phyloP scores from a whole-genome alignment of 176 grass and related monocot genomes.

The Avena insularis region DNA sequence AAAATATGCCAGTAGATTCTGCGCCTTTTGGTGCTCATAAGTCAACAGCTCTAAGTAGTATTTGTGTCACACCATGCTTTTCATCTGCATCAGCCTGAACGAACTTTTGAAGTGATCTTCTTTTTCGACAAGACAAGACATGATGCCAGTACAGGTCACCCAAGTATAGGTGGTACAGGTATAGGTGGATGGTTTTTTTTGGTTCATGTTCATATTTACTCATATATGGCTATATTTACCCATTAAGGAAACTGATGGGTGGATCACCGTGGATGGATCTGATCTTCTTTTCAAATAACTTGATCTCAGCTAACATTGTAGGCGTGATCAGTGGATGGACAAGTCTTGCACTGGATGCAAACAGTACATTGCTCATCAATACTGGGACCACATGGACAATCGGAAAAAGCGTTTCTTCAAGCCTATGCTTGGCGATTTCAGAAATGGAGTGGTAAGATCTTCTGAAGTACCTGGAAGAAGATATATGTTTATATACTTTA shows the following conservation, averaged over 20 bases:
- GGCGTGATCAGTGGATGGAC: constrained; percentile 15
- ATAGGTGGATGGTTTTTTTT: not conserved
- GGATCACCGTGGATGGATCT: not conserved
- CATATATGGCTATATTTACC: constrained; percentile 15
- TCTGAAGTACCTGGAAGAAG: not conserved
- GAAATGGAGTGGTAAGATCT: constrained; percentile 37
- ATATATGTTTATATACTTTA: not conserved
- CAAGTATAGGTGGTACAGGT: not conserved
- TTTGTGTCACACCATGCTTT: not conserved
- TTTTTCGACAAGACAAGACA: not conserved
- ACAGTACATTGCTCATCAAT: constrained; percentile 29
- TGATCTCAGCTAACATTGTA: not conserved
- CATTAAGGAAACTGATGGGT: not conserved
- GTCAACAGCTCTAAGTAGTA: not conserved
- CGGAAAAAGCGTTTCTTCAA: constrained; percentile 47
- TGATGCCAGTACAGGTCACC: not conserved
- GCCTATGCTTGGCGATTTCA: constrained; percentile 40
- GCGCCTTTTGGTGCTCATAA: constrained; percentile 21
- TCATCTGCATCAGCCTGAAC: not conserved
- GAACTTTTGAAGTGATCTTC: constrained; percentile 3
- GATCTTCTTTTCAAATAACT: not conserved
- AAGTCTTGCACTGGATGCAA: constrained; percentile 26
- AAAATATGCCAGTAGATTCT: constrained; percentile 43
- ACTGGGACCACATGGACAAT: constrained; percentile 42
- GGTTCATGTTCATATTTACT: not conserved